Evolutionary conservation across 164 flowering plant genomes (phyloP).

Genomic region (Annona cherimola): DNA sequence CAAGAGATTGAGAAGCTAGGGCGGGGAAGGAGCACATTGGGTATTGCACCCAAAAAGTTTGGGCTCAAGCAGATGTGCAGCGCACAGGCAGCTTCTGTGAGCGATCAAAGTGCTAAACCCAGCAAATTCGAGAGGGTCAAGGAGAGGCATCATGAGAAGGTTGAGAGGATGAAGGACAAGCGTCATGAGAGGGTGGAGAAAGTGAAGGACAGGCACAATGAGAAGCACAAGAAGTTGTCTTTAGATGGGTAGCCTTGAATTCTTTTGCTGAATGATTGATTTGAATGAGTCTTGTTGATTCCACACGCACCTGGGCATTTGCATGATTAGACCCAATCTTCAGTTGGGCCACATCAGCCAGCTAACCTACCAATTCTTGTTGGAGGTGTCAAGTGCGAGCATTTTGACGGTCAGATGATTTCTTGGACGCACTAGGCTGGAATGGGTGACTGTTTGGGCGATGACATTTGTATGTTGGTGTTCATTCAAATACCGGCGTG

Average conservation of each 20-base stretch:
- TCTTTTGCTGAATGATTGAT: neutral
- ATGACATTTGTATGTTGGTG: neutral
- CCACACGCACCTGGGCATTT: neutral
- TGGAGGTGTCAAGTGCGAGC: neutral
- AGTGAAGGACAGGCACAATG: conserved; percentile 31
- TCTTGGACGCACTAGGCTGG: neutral
- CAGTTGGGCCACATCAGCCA: neutral
- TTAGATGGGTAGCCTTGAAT: conserved; percentile 15
- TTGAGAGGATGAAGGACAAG: conserved; percentile 33
- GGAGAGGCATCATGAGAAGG: conserved; percentile 35
- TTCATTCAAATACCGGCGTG: neutral
- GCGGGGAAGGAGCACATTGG: conserved; percentile 46
- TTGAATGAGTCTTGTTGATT: neutral
- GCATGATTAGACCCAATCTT: neutral
- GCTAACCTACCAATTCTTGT: neutral
- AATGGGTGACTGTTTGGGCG: neutral
- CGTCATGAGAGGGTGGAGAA: conserved; percentile 43
- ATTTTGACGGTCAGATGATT: neutral
- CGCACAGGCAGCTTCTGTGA: conserved; percentile 77
- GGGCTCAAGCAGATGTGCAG: conserved; percentile 91
- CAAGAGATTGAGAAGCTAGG: conserved; percentile 86
- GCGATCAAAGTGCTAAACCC: conserved; percentile 35
- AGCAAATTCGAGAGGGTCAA: conserved; percentile 46
- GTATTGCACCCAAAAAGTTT: conserved; percentile 65
- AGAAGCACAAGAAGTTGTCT: conserved; percentile 45